Evolutionary conservation across 202 grass and related monocot genomes (phyloP).

Genomic region (Carex arenaria): DNA sequence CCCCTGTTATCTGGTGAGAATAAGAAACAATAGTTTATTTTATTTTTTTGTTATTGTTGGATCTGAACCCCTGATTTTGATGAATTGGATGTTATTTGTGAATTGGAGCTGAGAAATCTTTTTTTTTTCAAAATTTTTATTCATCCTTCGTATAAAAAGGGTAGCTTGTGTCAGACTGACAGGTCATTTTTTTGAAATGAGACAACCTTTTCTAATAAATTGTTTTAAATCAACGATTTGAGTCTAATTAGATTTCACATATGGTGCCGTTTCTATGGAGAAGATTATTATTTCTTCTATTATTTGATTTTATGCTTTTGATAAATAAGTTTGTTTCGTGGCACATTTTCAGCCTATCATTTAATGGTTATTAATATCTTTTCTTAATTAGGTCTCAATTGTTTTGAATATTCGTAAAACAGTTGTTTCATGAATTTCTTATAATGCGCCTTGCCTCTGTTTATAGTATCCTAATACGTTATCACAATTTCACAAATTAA

Average conservation of each 20-base stretch:
- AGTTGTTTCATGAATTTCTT: background rate
- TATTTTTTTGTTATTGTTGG: constrained; percentile 1
- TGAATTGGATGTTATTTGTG: background rate
- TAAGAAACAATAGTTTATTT: background rate
- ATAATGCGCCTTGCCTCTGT: background rate
- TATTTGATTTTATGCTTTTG: background rate
- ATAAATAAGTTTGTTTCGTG: background rate
- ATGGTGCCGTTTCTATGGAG: background rate
- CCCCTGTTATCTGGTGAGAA: constrained; percentile 35
- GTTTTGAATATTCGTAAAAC: background rate
- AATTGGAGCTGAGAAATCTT: background rate
- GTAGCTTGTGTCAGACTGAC: background rate
- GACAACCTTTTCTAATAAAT: background rate
- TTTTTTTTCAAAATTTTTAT: background rate
- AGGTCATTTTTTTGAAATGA: background rate
- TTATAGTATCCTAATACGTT: background rate
- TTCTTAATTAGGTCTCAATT: constrained; percentile 2
- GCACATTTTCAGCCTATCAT: background rate
- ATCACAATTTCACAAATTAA: background rate
- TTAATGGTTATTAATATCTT: background rate
- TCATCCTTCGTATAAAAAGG: background rate
- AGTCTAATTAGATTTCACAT: background rate
- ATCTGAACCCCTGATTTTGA: background rate
- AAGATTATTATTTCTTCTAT: background rate
- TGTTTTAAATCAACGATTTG: background rate